Base-by-base conservation (phyloP, 1,139 yeast species). In the Eremothecium gossypii region DNA sequence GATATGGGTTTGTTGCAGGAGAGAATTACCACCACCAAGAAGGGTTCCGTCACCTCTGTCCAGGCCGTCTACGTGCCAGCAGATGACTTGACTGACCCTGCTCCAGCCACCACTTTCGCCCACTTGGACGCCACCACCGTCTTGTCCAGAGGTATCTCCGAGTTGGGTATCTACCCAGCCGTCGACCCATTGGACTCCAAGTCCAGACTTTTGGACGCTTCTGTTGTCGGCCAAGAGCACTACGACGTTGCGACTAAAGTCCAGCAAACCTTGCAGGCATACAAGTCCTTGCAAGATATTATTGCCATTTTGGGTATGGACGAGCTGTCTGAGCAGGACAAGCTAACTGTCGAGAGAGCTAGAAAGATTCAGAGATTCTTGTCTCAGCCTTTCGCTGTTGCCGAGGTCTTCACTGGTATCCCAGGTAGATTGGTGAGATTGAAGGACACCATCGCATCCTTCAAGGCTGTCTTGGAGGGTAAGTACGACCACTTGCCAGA, bases 291-390 rank as follows among this genome's bases (percentile, higher is more conserved):
- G 71, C 98, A 91, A 79, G 98, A 91, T 83, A 91, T 91, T 73
- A 91, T 91, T 80, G 98, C 98, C 74, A 91, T 91, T 81, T 84
- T 91, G 73, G 98, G 98, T 89, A 91, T 91, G 98, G 98, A 91
- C 74, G 98, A 91, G 79, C 81, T 91, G 76, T 87, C 97, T 57
- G 98, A 91, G 78, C 74, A 82, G 63, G 98, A 91, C 75, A 91
- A 91, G 78, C 83, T 91, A 69, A 91, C 97, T 56, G 98, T 91
- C 72, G 98, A 91, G 79, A 91, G 98, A 80, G 98, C 98, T 62
- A 89, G 98, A 81, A 91, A 91, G 84, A 86, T 91, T 66, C 97
- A 91, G 78, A 86, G 97, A 79, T 91, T 91, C 95, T 81, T 91
- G 71, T 91, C 98, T 65, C 98, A 91, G 78, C 98, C 98, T 63